Evolutionary conservation across 139 green algal species (phyloP), one percentile per base, ranked within the genome.

Genomic region (Mesotaenium endlicherianum): DNA sequence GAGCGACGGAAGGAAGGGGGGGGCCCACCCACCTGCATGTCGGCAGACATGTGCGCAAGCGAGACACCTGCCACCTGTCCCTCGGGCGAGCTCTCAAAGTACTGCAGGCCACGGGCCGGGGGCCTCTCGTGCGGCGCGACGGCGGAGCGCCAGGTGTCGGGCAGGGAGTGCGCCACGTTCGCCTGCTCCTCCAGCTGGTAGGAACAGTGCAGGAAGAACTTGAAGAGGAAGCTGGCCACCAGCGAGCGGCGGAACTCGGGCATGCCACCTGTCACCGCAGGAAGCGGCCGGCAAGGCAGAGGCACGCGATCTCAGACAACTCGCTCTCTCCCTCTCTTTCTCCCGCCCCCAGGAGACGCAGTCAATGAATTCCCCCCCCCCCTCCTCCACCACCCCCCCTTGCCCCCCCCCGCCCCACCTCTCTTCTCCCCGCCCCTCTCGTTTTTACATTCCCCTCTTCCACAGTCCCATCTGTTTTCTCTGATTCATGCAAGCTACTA

Each of bases 181-280:
- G 16, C 34, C 17, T 88, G 50, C 44, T 42, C 16, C 58, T 85
- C 30, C 76, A 72, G 34, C 11, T 86, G 77, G 67, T 55, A n/a
- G 2, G 59, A n/a, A 2, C n/a, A 30, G n/a, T 45, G 53, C 17
- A 97, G 85, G n/a, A 95, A 93, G 85, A 97, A 97, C 83, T 97
- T 96, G 94, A 96, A 97, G 64, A 99, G 77, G 90, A 98, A 99
- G 53, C 92, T 94, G 8, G 92, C 86, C 0, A 91, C 88, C 72
- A 98, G 91, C 16, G 93, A 94, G 36, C 89, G 88, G 2, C 95
- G 89, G 92, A 94, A 98, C 88, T 98, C 94, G 20, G 92, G 89
- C 91, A 96, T 96, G 59, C 95, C 95, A 75, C 94, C 94, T n/a
- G 95, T 94, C 0, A 93, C 93, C 39, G 71, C 20, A 26, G 50